Evolutionary conservation across 176 grass and related monocot genomes (phyloP).

Genomic region (Aegilops longissima): DNA sequence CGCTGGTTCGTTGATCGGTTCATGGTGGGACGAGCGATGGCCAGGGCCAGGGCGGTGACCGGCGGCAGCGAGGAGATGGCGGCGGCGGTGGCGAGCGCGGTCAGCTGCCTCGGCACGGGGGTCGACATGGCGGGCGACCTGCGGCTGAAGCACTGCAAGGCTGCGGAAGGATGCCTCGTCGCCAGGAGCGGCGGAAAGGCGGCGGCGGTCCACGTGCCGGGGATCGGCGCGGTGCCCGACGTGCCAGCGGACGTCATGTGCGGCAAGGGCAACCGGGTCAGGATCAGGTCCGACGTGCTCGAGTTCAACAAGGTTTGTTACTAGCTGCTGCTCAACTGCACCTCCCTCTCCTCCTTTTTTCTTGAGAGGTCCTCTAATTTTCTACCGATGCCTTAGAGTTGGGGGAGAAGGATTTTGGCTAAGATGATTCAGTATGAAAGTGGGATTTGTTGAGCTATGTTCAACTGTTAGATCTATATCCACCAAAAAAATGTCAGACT

Average conservation of each 20-base stretch:
- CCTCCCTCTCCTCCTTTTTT: no score
- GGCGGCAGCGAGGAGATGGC: neutral
- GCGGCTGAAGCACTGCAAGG: constrained; percentile 75
- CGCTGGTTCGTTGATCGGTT: neutral
- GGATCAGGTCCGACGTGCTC: constrained; percentile 69
- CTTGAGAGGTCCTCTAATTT: no score
- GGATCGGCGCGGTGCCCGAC: constrained; percentile 44
- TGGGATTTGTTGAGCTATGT: neutral
- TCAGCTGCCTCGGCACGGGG: constrained; percentile 66
- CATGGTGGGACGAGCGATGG: constrained; percentile 6
- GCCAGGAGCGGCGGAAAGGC: constrained; percentile 42
- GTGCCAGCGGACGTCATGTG: constrained; percentile 69
- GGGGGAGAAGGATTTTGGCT: neutral
- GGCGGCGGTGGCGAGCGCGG: constrained; percentile 47
- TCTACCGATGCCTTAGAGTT: neutral
- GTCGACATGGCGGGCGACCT: constrained; percentile 76
- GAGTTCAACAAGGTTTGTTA: constrained; percentile 72
- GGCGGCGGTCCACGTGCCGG: constrained; percentile 46
- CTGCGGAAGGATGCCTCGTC: constrained; percentile 41
- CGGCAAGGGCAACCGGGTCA: constrained; percentile 72
- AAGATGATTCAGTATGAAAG: neutral
- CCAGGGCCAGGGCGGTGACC: neutral
- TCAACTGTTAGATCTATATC: neutral
- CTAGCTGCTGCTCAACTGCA: neutral
- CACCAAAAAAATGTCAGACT: no score